Base-by-base conservation (phyloP, 768 basidiomycete genomes). In the Panus rudis region DNA sequence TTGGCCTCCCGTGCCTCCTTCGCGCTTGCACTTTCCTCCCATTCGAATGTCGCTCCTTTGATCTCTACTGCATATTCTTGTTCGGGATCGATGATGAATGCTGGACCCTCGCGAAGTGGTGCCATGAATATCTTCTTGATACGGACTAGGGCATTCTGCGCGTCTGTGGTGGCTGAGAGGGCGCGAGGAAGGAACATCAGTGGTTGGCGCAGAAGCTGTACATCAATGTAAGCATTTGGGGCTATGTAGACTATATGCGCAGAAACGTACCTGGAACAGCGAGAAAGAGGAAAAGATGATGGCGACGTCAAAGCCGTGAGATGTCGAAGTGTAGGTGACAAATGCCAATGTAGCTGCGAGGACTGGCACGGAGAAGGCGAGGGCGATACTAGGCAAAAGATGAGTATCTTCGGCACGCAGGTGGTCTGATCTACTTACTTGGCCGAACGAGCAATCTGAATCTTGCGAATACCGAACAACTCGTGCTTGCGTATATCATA, bases 281-380 rank as follows among this genome's bases (percentile, higher is more conserved):
- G 77, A 74, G 42, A 84, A 63, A 19, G 75, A 78, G 4, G 82
- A 65, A 58, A 87, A 87, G 43, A 85, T 79, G 45, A 81, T 63
- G 1, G 81, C 81, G 20, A 78, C 73, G 57, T 84, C 74, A 52
- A 84, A 76, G 12, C 62, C 61, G 42, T 72, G 58, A 12, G 72
- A 69, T 3, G 71, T 71, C 13, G 69, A 64, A 2, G 77, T 78
- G 56, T 84, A 86, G 3, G 78, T 76, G 16, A 82, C 71, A 53
- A 85, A 82, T 2, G 80, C 67, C 23, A 86, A 65, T 4, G 81
- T 80, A 1, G 82, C 75, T 1, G 81, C 79, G 4, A 85, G 66
- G 10, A 76, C 75, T 16, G 83, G 78, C 12, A 79, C 67, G 2
- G 78, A 78, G 55, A 66, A 75, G 4, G 76, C 78, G 19, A 76